Percentiles rank a stretch among this genome's conserved stretches.
Evolutionary conservation across 2,329 filamentous ascomycete species (phyloP).

Genomic region (Trichoderma polysporum): DNA sequence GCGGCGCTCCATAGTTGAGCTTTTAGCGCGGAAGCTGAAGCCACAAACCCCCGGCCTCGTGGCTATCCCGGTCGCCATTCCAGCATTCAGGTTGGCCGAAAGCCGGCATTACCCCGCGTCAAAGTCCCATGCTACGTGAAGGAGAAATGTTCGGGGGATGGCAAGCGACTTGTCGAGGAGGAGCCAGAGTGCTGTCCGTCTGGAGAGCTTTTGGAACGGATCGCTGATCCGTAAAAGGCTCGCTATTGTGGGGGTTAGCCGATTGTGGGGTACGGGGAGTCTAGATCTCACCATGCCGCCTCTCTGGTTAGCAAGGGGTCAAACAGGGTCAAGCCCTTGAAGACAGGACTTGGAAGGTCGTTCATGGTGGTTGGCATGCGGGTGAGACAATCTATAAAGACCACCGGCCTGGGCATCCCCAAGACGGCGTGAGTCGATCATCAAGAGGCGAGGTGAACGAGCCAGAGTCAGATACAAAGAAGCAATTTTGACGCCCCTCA

Average conservation of each 20-base stretch:
- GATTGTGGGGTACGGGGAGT: conserved; percentile 20
- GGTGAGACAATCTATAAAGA: conserved; percentile 13
- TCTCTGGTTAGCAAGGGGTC: conserved; percentile 11
- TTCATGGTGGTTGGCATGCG: not conserved
- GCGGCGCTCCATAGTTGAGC: not conserved
- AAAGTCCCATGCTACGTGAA: not conserved
- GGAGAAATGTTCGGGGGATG: conserved; percentile 15
- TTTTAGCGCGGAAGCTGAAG: conserved; percentile 8
- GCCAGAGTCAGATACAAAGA: not conserved
- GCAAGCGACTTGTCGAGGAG: not conserved
- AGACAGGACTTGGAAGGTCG: not conserved
- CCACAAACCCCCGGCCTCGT: not conserved
- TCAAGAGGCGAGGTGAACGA: not conserved
- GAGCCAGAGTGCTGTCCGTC: not conserved
- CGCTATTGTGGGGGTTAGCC: conserved; percentile 10
- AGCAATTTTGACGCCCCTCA: not conserved
- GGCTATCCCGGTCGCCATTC: not conserved
- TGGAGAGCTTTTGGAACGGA: not conserved
- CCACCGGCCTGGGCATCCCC: not conserved
- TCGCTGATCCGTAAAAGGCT: conserved; percentile 4
- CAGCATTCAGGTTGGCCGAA: conserved; percentile 10
- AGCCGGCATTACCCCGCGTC: conserved; percentile 12
- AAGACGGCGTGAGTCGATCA: not conserved
- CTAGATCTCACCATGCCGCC: conserved; percentile 7
- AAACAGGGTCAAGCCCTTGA: conserved; percentile 8